Evolutionary conservation across 495 filamentous ascomycete species (phyloP).

Genomic region (Amphirosellinia nigrospora): DNA sequence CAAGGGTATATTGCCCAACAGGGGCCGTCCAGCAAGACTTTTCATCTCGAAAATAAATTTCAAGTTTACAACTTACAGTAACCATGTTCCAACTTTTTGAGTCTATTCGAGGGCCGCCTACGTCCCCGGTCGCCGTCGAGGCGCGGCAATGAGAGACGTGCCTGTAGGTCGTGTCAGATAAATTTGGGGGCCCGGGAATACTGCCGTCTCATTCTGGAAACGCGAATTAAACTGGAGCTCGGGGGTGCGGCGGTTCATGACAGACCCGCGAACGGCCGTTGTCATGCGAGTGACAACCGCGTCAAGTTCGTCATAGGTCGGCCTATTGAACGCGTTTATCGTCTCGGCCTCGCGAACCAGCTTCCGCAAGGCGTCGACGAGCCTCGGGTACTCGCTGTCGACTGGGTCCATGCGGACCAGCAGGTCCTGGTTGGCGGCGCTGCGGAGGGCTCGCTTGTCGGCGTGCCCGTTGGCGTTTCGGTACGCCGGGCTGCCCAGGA

Average conservation of each 20-base stretch:
- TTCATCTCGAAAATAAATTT: too few species aligned
- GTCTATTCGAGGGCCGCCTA: not conserved
- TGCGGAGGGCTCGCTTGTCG: not conserved
- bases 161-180: conserved; percentile 1
- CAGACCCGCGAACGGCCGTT: not conserved
- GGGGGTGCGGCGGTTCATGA: not conserved
- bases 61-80: not conserved
- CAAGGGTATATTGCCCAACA: not conserved
- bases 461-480: not conserved
- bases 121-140: not conserved
- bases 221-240: not conserved
- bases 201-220: not conserved
- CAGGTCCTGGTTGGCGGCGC: not conserved
- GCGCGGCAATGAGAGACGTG: not conserved
- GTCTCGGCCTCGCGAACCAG: not conserved
- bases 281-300: not conserved
- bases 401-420: not conserved
- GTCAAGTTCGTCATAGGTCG: not conserved
- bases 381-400: not conserved
- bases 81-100: not conserved
- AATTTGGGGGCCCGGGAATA: not conserved
- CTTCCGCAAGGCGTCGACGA: not conserved
- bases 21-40: too few species aligned
- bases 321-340: not conserved
- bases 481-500: not conserved